Evolutionary conservation across 148 eudicot genomes (phyloP).

Genomic region (Polygonum maritimum): DNA sequence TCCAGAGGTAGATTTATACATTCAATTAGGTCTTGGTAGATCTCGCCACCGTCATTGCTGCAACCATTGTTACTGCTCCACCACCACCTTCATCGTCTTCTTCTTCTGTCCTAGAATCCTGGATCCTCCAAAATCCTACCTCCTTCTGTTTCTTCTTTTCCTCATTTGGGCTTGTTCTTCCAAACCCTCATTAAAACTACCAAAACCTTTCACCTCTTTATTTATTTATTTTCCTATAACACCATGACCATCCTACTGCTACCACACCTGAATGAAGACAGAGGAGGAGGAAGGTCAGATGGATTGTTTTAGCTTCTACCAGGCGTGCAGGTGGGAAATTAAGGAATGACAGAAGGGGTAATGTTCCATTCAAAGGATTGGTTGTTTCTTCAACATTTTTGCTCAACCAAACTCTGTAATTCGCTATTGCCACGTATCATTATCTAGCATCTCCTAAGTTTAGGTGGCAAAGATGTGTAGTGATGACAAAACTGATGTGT

Average conservation of each 20-base stretch:
- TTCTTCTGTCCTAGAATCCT: background rate
- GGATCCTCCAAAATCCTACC: background rate
- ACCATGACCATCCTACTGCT: background rate
- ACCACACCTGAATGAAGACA: background rate
- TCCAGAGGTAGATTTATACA: background rate
- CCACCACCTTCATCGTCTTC: background rate
- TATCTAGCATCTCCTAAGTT: background rate
- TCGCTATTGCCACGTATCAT: too few species aligned
- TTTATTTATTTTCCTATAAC: background rate
- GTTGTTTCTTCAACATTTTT: background rate
- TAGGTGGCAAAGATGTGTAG: background rate
- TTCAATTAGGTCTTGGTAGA: background rate
- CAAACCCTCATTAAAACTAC: background rate
- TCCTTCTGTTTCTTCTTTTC: background rate
- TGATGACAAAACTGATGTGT: background rate
- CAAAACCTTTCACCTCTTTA: background rate
- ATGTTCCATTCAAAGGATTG: background rate
- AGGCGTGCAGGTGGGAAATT: background rate
- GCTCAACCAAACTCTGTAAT: background rate
- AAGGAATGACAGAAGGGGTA: background rate
- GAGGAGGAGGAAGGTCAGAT: background rate
- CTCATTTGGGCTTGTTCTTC: background rate
- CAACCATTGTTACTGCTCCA: background rate
- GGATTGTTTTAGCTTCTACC: background rate
- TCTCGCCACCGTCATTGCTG: background rate